phyloP scores from a whole-genome alignment of 768 basidiomycete species.

The Podaxis sp. region DNA sequence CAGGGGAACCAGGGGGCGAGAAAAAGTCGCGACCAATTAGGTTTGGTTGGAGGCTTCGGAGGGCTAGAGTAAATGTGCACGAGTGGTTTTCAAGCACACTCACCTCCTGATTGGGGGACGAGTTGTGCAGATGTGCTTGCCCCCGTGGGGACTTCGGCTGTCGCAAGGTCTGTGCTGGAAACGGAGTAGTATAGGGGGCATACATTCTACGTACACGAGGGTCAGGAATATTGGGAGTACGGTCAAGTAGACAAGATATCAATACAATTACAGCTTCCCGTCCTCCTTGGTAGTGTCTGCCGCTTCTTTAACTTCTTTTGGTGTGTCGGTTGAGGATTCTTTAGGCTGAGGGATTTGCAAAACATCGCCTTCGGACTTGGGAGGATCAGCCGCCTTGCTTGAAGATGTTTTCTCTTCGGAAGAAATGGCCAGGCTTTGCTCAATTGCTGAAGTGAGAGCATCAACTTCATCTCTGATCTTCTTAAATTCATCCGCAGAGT shows the following conservation, averaged over 20 bases:
- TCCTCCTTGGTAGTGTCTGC: background rate
- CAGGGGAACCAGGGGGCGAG: background rate
- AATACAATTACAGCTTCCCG: slow-evolving; percentile 2
- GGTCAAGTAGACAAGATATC: background rate
- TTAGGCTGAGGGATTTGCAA: background rate
- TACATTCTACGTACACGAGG: slow-evolving; percentile 37
- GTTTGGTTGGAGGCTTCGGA: background rate
- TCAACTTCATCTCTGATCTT: slow-evolving; percentile 28
- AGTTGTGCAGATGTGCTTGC: slow-evolving; percentile 49
- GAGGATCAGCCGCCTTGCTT: background rate
- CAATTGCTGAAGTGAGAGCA: slow-evolving; percentile 31
- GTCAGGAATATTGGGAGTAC: background rate
- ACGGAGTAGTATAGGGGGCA: slow-evolving; percentile 83
- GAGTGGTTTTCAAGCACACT: background rate
- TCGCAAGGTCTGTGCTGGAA: slow-evolving; percentile 74
- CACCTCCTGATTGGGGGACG: slow-evolving; percentile 9
- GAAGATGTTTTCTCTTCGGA: slow-evolving; percentile 1
- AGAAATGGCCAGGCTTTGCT: slow-evolving; percentile 22
- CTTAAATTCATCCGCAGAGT: slow-evolving; percentile 13
- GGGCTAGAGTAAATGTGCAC: slow-evolving; percentile 11
- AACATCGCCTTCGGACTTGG: background rate
- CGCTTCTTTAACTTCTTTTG: background rate
- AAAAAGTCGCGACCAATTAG: background rate
- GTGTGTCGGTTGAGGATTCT: background rate
- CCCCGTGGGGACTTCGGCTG: slow-evolving; percentile 83